Base-by-base conservation (phyloP, 1,284 basidiomycete genomes). In the Peniophora sp. region DNA sequence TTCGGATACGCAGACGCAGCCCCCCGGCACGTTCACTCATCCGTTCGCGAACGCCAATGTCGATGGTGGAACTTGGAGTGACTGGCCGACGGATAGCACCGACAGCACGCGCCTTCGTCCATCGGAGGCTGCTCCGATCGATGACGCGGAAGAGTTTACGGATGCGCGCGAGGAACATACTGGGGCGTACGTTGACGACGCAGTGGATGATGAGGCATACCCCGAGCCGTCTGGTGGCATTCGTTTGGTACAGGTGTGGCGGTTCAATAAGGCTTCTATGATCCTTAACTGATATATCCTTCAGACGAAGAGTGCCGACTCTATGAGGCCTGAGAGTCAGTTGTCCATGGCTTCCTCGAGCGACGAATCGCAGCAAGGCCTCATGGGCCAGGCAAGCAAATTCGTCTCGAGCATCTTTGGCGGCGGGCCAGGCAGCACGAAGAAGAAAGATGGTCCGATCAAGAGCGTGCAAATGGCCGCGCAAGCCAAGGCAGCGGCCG, bases 391-490 rank as follows among this genome's bases (percentile, higher is more conserved):
- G 54, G 83, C 85, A 9, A 76, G 78, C 17, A 87, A 81, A 59
- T 65, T 86, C 20, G 69, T 85, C 47, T 80, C 69, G 52, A 85
- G 70, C 52, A 74, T 86, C 54, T 67, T 87, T 47, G 80, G 85
- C 43, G 43, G 15, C 17, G 18, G 18, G 9, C n/a, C 37, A 10
- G 76, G 74, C 5, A 71, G 71, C 54, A 88, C 84, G 68, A 89
- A 87, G 62, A 68, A 61, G 32, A 86, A 85, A 58, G 69, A 78
- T 2, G 86, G 88, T 57, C 72, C 68, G 0, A 79, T 92, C 48
- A 94, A 92, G 72, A 91, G 88, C 50, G 64, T 94, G 18, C 87
- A 92, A 61, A 77, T 85, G 53, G 91, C 92, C 15, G 87, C 86
- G 0, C 6, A 5, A 12, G 27, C 27, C 6, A 32, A 32, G 27